A percentile compares a stretch with the other conserved stretches of the same genome.
Evolutionary conservation across 225 moss, liverwort and hornwort species (phyloP).

Genomic region (Takakia lepidozioides): DNA sequence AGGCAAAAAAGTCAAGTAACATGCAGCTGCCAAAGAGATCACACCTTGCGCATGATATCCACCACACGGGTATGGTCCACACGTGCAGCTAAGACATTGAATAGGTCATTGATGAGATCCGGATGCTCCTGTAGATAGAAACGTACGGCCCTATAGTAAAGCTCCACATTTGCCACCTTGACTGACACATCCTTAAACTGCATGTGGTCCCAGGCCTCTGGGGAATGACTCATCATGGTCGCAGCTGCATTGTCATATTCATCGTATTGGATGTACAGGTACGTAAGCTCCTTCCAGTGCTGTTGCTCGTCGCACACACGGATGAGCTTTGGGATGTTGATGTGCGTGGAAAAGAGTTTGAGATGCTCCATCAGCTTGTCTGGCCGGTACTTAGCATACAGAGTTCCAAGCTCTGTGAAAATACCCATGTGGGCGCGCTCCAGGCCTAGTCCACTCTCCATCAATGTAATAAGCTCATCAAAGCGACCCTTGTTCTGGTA

Average conservation of each 20-base stretch:
- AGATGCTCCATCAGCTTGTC: constrained; percentile 92
- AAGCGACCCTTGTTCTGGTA: constrained; percentile 88
- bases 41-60: constrained; percentile 73
- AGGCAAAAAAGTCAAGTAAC: too few relatives aligned
- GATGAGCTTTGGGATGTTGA: constrained; percentile 88
- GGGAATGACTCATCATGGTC: constrained; percentile 90
- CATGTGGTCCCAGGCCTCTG: constrained; percentile 90
- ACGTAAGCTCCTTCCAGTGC: constrained; percentile 93
- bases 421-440: constrained; percentile 98
- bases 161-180: constrained; percentile 83
- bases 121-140: constrained; percentile 88
- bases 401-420: constrained; percentile 80
- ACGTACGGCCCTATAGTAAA: constrained; percentile 72
- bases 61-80: constrained; percentile 84
- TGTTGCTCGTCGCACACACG: constrained; percentile 90
- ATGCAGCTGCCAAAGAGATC: too few relatives aligned
- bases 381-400: constrained; percentile 71
- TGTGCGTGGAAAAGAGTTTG: constrained; percentile 66
- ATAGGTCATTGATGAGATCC: constrained; percentile 75
- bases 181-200: constrained; percentile 91
- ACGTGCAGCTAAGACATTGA: constrained; percentile 67
- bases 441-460: constrained; percentile 84
- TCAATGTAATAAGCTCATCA: constrained; percentile 70
- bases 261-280: constrained; percentile 87
- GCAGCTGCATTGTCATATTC: constrained; percentile 89